Conservation (phyloP, 495 filamentous ascomycete species). For the Penicillium tannophilum region DNA sequence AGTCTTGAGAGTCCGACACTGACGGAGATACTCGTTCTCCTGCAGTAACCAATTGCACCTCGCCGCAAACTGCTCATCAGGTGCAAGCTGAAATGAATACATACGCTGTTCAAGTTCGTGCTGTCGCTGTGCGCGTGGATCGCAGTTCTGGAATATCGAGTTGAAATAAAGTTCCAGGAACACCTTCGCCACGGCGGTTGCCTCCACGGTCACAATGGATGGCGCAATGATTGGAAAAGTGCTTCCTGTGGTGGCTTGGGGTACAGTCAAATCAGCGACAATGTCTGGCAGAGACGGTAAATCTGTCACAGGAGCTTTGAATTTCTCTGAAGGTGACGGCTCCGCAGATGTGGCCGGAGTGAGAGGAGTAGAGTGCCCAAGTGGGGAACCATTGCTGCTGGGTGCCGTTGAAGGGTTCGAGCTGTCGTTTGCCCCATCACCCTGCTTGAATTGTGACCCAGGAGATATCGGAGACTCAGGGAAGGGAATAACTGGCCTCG, state of each 20-base stretch:
- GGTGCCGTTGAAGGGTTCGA: slow-evolving; percentile 42
- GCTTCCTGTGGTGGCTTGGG: slow-evolving; percentile 15
- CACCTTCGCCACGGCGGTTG: slow-evolving; percentile 76
- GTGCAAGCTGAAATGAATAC: slow-evolving; percentile 46
- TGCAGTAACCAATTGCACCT: slow-evolving; percentile 60
- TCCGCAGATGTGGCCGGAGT: slow-evolving; percentile 41
- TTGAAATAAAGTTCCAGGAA: slow-evolving; percentile 86
- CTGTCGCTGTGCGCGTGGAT: slow-evolving; percentile 66
- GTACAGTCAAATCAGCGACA: slow-evolving; percentile 3
- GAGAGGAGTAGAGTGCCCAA: slow-evolving; percentile 37
- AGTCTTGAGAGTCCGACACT: slow-evolving; percentile 68
- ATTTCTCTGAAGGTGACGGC: slow-evolving; percentile 24
- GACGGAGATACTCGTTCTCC: slow-evolving; percentile 77
- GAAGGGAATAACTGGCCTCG: slow-evolving; percentile 44
- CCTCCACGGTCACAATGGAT: slow-evolving; percentile 76
- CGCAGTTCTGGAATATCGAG: slow-evolving; percentile 54
- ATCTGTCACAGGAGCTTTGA: slow-evolving; percentile 11
- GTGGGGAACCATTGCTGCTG: slow-evolving; percentile 36
- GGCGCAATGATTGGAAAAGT: slow-evolving; percentile 39
- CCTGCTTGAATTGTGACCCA: slow-evolving; percentile 19
- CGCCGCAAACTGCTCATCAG: slow-evolving; percentile 56
- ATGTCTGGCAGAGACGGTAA: slow-evolving; percentile 11
- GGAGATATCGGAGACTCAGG: slow-evolving; percentile 23
- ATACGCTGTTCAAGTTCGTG: slow-evolving; percentile 68
- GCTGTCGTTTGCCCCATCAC: slow-evolving; percentile 38